Percentiles rank a stretch among this genome's conserved stretches.
These are phyloP conservation scores for Paramecium sexaurelia DNA, from an alignment of 73 alveolate species.

Conservation along the genomic window DNA sequence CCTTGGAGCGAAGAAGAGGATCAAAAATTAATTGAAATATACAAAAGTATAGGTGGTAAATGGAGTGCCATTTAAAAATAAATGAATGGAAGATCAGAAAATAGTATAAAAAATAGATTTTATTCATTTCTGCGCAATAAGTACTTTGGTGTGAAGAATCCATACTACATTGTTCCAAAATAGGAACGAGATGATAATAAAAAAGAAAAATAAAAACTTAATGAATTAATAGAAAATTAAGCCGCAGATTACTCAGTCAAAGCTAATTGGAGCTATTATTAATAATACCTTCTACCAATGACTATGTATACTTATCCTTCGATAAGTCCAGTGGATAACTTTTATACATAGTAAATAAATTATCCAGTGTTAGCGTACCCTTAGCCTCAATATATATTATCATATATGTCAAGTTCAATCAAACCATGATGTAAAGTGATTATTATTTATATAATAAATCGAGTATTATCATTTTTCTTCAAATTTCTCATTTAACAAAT, in stretches of 20 bases:
- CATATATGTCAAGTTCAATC: background rate
- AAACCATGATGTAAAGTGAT: background rate
- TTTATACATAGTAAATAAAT: background rate
- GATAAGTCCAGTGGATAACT: background rate
- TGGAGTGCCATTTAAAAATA: slow-evolving; percentile 92
- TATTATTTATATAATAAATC: background rate
- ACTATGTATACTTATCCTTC: background rate
- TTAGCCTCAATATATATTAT: background rate
- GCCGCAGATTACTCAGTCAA: background rate
- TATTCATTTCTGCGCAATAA: slow-evolving; percentile 63
- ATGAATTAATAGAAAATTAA: background rate
- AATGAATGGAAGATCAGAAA: slow-evolving; percentile 96
- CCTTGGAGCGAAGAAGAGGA: background rate
- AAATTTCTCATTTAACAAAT: background rate
- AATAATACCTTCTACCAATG: background rate
- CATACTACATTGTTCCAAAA: slow-evolving; percentile 37
- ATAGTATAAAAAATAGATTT: slow-evolving; percentile 91
- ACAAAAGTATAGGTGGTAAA: slow-evolving; percentile 83
- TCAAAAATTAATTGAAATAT: slow-evolving; percentile 2
- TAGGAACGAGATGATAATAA: background rate
- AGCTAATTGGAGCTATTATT: background rate
- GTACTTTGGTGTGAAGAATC: slow-evolving; percentile 28
- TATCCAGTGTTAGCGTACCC: background rate
- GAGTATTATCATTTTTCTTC: background rate
- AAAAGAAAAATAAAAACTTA: background rate